A percentile compares a stretch with the other conserved stretches of the same genome.
phyloP scores from a whole-genome alignment of 1,284 basidiomycete genomes.

The Rhodotorula sp. region DNA sequence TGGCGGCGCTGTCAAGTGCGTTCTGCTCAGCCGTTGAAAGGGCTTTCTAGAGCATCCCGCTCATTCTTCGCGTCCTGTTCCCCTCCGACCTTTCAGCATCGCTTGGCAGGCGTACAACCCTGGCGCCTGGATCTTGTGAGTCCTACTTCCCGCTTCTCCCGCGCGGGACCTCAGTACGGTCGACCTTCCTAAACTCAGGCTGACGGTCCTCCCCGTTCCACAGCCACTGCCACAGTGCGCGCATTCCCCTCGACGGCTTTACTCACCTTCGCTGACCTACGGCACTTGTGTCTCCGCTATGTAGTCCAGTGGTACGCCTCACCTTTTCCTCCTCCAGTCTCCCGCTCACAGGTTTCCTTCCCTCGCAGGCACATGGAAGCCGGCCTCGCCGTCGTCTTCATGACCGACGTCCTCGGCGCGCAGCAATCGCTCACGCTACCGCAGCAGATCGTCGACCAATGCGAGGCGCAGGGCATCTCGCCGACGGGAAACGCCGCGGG shows the following conservation, averaged over 20 bases:
- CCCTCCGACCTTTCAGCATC: conserved; percentile 46
- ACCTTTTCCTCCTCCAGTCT: background rate
- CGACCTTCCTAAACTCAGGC: background rate
- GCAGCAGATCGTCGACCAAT: conserved; percentile 67
- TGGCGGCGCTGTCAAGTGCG: conserved; percentile 58
- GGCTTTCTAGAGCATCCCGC: background rate
- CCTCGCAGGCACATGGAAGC: conserved; percentile 40
- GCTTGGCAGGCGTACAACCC: conserved; percentile 77
- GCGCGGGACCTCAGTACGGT: background rate
- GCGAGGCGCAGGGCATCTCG: conserved; percentile 62
- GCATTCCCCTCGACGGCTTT: too few relatives aligned
- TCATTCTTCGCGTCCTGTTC: background rate
- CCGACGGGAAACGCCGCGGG: conserved; percentile 78
- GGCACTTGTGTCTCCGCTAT: background rate
- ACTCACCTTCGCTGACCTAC: background rate
- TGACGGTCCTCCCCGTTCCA: conserved; percentile 1
- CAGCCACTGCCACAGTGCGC: conserved; percentile 32
- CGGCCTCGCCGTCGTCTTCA: conserved; percentile 65
- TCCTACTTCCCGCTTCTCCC: background rate
- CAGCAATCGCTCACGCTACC: conserved; percentile 60
- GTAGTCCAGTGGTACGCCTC: conserved; percentile 4
- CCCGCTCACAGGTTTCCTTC: too few relatives aligned
- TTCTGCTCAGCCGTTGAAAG: too few relatives aligned
- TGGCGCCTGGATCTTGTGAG: conserved; percentile 70
- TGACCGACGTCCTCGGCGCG: conserved; percentile 70